Evolutionary conservation across 305 asterid genomes (phyloP).

Genomic region (Lippia alba): DNA sequence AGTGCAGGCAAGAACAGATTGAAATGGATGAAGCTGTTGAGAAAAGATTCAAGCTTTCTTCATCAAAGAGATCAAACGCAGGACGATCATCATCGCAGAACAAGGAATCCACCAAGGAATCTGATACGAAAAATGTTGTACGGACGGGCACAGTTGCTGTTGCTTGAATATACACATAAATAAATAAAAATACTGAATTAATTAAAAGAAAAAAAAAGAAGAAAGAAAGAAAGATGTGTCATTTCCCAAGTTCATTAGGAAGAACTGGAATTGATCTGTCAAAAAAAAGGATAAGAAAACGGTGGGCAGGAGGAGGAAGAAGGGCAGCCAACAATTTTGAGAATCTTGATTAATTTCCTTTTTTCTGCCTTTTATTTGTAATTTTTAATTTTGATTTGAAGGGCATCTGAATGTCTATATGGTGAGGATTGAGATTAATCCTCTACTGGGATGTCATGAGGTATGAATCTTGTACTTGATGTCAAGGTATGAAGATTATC

Average conservation of each 20-base stretch:
- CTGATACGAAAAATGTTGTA: constrained; percentile 54
- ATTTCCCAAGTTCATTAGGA: constrained; percentile 12
- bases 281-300: background rate
- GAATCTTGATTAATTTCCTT: background rate
- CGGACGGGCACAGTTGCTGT: constrained; percentile 63
- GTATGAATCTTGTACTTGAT: constrained; percentile 22
- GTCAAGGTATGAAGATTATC: background rate
- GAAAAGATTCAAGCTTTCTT: constrained; percentile 47
- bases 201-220: background rate
- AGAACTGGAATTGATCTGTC: constrained; percentile 37
- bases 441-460: constrained; percentile 31
- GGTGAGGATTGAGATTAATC: constrained; percentile 20
- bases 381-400: background rate
- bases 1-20: constrained; percentile 78
- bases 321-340: constrained; percentile 44
- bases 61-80: constrained; percentile 50
- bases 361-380: background rate
- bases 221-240: background rate
- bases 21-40: constrained; percentile 70
- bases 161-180: constrained; percentile 37
- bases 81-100: constrained; percentile 33
- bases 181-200: background rate
- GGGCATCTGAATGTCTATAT: constrained; percentile 40
- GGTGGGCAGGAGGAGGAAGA: constrained; percentile 10
- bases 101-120: constrained; percentile 48